Evolutionary conservation across 2,329 filamentous ascomycete genomes (phyloP).

Genomic region (Chaetomium sp.): DNA sequence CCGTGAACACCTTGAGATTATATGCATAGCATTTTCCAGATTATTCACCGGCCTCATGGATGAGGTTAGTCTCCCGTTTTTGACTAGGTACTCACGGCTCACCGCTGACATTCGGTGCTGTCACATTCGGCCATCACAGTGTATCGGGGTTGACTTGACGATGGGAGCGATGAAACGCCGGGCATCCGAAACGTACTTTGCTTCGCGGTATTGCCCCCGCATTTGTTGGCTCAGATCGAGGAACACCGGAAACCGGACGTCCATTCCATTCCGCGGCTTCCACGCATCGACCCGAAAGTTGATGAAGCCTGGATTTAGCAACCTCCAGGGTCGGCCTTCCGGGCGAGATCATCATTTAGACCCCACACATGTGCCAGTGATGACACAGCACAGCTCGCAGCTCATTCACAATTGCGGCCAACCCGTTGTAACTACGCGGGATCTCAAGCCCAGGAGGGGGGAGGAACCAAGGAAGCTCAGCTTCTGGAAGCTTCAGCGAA

Average conservation of each 20-base stretch:
- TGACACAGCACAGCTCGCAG: not conserved
- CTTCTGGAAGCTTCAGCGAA: constrained; percentile 1
- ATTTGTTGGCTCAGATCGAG: not conserved
- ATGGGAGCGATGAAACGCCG: not conserved
- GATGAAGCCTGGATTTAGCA: not conserved
- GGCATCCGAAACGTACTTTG: not conserved
- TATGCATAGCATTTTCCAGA: not conserved
- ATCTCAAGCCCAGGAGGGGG: too few relatives aligned
- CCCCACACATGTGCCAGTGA: not conserved
- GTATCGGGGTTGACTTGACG: not conserved
- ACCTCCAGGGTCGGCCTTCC: not conserved
- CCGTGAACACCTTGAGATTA: not conserved
- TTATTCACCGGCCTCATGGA: not conserved
- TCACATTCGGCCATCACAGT: not conserved
- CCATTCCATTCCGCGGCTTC: not conserved
- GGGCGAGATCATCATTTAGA: not conserved
- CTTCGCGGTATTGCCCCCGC: not conserved
- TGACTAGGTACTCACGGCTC: not conserved
- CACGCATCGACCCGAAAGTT: not conserved
- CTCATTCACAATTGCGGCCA: not conserved
- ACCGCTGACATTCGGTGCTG: not conserved
- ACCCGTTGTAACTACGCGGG: not conserved
- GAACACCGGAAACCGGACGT: not conserved
- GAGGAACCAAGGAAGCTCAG: not conserved
- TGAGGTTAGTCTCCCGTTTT: not conserved